Percentiles rank a stretch among this genome's conserved stretches.
phyloP scores from a whole-genome alignment of 202 grass and related monocot genomes.

The Musa balbisiana region DNA sequence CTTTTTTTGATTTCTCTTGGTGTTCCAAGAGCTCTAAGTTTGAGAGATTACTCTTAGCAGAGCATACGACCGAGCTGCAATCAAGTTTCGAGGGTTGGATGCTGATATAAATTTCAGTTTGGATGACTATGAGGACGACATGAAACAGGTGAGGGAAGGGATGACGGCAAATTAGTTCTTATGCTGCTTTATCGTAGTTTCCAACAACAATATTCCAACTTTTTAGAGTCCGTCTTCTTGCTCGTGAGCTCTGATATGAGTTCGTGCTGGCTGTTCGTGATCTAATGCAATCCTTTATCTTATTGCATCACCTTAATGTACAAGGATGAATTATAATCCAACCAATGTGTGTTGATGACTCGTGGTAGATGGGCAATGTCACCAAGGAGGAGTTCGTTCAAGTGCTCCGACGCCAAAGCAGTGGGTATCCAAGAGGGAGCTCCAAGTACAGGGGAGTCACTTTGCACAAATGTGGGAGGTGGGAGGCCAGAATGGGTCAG shows the following conservation, averaged over 20 bases:
- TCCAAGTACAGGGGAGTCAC: slow-evolving; percentile 58
- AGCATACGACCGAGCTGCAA: slow-evolving; percentile 66
- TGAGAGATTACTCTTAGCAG: slow-evolving; percentile 11
- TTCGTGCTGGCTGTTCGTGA: too few relatives aligned
- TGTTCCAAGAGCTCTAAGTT: not conserved
- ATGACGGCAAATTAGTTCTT: not conserved
- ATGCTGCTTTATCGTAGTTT: not conserved
- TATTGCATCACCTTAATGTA: not conserved
- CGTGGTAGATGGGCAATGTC: slow-evolving; percentile 41
- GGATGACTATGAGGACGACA: slow-evolving; percentile 49
- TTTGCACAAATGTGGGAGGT: slow-evolving; percentile 68
- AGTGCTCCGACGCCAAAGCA: slow-evolving; percentile 55
- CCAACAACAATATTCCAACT: too few relatives aligned
- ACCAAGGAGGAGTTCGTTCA: slow-evolving; percentile 70
- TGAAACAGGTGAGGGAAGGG: slow-evolving; percentile 41
- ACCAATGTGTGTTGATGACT: not conserved
- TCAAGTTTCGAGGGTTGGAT: slow-evolving; percentile 59
- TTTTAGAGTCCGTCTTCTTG: too few relatives aligned
- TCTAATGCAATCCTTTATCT: too few relatives aligned
- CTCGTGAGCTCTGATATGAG: too few relatives aligned
- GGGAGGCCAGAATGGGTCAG: slow-evolving; percentile 59
- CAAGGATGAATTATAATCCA: not conserved
- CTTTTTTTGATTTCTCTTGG: not conserved
- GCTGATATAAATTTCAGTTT: slow-evolving; percentile 69
- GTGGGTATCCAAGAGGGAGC: slow-evolving; percentile 47